Conservation (phyloP, 345 rosid genomes). For the Syzygium aqueum region DNA sequence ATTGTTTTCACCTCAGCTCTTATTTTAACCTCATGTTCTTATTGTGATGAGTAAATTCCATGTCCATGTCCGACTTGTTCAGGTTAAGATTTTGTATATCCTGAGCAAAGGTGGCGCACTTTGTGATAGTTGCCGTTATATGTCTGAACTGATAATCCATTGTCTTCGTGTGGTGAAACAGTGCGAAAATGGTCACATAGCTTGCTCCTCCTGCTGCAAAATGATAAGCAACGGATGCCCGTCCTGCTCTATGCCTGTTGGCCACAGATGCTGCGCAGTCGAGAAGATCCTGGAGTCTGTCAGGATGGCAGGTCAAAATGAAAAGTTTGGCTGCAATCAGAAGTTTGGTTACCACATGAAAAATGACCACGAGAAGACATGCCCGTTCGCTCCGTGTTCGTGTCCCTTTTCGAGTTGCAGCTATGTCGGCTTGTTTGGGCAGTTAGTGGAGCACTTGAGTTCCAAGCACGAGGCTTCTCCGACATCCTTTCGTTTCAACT, state of each 20-base stretch:
- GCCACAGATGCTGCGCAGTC: conserved; percentile 49
- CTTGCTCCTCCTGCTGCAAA: conserved; percentile 41
- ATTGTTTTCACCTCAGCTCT: background rate
- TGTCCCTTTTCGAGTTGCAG: conserved; percentile 47
- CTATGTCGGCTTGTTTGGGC: background rate
- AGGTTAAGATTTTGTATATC: background rate
- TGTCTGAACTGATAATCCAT: too few relatives aligned
- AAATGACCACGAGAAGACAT: conserved; percentile 30
- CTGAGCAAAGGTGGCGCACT: background rate
- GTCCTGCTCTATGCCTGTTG: conserved; percentile 29
- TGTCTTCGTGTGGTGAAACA: conserved; percentile 10
- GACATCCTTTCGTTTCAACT: conserved; percentile 1
- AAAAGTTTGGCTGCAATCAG: conserved; percentile 34
- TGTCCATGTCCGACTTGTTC: background rate
- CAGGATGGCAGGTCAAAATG: conserved; percentile 28
- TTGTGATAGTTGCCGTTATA: background rate
- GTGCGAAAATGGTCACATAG: conserved; percentile 64
- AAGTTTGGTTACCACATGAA: conserved; percentile 14
- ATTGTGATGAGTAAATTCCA: background rate
- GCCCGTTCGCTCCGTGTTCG: conserved; percentile 27
- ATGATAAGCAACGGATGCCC: conserved; percentile 40
- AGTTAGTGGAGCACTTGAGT: conserved; percentile 23
- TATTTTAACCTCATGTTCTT: background rate
- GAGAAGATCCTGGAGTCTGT: conserved; percentile 44
- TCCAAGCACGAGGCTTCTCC: conserved; percentile 18